Evolutionary conservation across 169 alveolate species (phyloP).

Genomic region (Plasmodium gonderi): DNA sequence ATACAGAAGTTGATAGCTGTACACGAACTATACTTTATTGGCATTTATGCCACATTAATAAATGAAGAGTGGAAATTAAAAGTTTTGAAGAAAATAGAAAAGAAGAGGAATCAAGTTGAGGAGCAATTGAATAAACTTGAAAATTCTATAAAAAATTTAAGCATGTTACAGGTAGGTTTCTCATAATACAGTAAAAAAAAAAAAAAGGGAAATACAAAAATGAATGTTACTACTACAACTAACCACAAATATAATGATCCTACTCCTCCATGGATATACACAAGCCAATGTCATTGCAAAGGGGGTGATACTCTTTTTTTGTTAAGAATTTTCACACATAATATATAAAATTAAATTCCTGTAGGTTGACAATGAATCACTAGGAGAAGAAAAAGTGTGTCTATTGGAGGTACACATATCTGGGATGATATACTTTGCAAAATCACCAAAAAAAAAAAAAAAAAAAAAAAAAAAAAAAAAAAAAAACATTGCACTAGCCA

Average conservation of each 20-base stretch:
- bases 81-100: background rate
- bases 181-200: background rate
- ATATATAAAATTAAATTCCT: background rate
- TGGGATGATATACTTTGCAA: too few relatives aligned
- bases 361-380: slow-evolving; percentile 1
- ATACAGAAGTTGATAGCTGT: slow-evolving; percentile 20
- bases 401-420: slow-evolving; percentile 18
- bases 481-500: too few relatives aligned
- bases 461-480: background rate
- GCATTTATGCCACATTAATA: slow-evolving; percentile 48
- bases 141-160: background rate
- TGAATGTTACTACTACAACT: too few relatives aligned
- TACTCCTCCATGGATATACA: too few relatives aligned
- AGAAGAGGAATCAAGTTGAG: slow-evolving; percentile 2
- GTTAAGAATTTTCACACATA: background rate
- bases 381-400: background rate
- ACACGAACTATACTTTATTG: slow-evolving; percentile 34
- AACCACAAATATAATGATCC: too few relatives aligned
- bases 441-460: background rate
- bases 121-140: background rate
- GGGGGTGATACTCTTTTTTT: background rate
- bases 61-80: slow-evolving; percentile 29
- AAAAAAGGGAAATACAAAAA: background rate
- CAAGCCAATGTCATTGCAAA: too few relatives aligned
- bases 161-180: background rate